These are phyloP conservation scores for Fraxinus paxiana DNA, from an alignment of 305 asterid species.

Conservation along the genomic window DNA sequence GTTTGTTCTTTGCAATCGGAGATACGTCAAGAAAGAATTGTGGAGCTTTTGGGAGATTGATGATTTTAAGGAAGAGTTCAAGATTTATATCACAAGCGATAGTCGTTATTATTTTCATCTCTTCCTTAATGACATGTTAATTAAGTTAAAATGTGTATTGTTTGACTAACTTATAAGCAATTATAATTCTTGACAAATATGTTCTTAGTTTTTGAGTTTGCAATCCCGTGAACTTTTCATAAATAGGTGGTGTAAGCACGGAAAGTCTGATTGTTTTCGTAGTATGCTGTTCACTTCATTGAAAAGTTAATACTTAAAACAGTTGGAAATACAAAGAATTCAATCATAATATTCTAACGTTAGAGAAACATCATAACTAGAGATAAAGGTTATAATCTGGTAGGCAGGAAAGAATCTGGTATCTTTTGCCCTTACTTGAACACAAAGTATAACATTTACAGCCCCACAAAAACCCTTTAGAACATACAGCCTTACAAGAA, in stretches of 20 bases:
- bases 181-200: not conserved
- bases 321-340: not conserved
- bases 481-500: conserved; percentile 59
- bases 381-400: not conserved
- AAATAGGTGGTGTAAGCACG: not conserved
- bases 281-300: not conserved
- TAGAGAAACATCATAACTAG: not conserved
- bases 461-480: conserved; percentile 37
- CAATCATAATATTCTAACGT: not conserved
- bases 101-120: too few relatives aligned
- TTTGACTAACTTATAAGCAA: not conserved
- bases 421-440: conserved; percentile 38
- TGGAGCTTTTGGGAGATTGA: too few relatives aligned
- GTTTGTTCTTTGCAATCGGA: too few relatives aligned
- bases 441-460: conserved; percentile 51
- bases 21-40: too few relatives aligned
- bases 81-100: too few relatives aligned
- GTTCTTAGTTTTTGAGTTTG: not conserved
- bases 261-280: not conserved
- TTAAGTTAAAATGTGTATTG: too few relatives aligned
- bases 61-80: too few relatives aligned
- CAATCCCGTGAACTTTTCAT: not conserved
- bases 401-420: conserved; percentile 20
- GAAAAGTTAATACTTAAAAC: not conserved
- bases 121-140: too few relatives aligned